A percentile compares a stretch with the other conserved stretches of the same genome.
Evolutionary conservation across 345 rosid genomes (phyloP).

Genomic region (Diplotaxis tenuifolia): DNA sequence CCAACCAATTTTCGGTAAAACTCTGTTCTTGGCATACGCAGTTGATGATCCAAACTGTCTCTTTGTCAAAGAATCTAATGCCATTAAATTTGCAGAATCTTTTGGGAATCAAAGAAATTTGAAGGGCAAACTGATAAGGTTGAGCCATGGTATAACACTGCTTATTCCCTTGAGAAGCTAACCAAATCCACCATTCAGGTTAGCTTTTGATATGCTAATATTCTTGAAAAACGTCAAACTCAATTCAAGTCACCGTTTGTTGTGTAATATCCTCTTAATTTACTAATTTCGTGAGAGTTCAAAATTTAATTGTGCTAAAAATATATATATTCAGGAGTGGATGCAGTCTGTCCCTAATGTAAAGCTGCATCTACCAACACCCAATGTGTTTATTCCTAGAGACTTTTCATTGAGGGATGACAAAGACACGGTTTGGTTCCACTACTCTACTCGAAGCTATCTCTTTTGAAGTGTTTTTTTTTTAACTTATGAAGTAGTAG

Average conservation of each 20-base stretch:
- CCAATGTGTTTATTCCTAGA: conserved; percentile 70
- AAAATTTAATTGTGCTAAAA: no score
- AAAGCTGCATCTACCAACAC: conserved; percentile 61
- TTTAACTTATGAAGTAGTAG: not conserved
- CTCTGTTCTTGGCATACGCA: not conserved
- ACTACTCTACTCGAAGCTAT: conserved; percentile 3
- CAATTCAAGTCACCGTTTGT: no score
- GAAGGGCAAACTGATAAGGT: conserved; percentile 67
- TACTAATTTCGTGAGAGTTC: no score
- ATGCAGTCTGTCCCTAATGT: conserved; percentile 54
- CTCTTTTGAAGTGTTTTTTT: not conserved
- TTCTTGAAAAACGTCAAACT: no score
- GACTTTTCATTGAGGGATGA: conserved; percentile 65
- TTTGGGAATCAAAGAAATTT: conserved; percentile 89
- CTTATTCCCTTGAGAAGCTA: conserved; percentile 64
- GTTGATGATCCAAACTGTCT: not conserved
- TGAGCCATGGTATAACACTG: conserved; percentile 92
- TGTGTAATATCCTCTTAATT: no score
- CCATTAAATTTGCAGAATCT: conserved; percentile 50
- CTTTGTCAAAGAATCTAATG: not conserved
- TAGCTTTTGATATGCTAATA: not conserved
- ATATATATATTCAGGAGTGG: conserved; percentile 48
- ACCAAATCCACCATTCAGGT: conserved; percentile 58
- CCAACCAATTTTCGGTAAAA: conserved; percentile 59
- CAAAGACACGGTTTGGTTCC: conserved; percentile 55